Base-by-base conservation (phyloP, 208 protist genomes). In the Acanthamoeba healyi region DNA sequence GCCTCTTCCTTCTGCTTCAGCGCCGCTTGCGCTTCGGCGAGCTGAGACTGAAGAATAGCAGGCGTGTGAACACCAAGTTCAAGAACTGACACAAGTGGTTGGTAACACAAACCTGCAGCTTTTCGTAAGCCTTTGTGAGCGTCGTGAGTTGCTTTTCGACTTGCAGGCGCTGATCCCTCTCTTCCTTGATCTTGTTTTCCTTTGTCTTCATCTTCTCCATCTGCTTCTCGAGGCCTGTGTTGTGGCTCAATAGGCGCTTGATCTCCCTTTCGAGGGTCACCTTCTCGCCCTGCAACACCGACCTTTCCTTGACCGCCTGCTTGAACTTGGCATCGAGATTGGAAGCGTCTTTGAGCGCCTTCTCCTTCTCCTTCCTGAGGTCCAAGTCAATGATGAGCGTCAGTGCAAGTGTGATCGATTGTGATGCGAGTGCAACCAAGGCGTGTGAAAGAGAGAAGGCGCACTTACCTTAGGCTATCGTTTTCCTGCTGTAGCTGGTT, bases 301-400 rank as follows among this genome's bases (percentile, higher is more conserved):
- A 94, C 32, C 56, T 81, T 10, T 94, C 89, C 49, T 94, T 94
- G 67, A 65, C 49, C 15, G 89, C 70, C 29, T 94, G 89, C 34
- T 82, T 94, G 46, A 84, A 67, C 46, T 82, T 77, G 46, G 44
- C 32, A n/a, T 94, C 89, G 15, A 94, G 44, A 2, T 36, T 40
- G 40, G 22, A 26, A 34, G 84, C 5, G 24, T 84, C 67, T 67
- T 94, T 94, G 12, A 63, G 5, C n/a, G n/a, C 72, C 67, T 94
- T 94, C 12, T 94, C 89, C 72, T 67, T 94, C 65, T 94, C 89
- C 67, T 94, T 94, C 44, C 63, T 93, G 87, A 46, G 17, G 70
- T 24, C 29, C 70, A 79, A 19, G 5, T 24, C 26, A 22, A n/a
- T 32, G 26, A 19, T 77, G 26, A 72, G 19, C 36, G 5, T 74